phyloP scores from a whole-genome alignment of 805 yeast genomes.

The Tetrapisispora phaffii region DNA sequence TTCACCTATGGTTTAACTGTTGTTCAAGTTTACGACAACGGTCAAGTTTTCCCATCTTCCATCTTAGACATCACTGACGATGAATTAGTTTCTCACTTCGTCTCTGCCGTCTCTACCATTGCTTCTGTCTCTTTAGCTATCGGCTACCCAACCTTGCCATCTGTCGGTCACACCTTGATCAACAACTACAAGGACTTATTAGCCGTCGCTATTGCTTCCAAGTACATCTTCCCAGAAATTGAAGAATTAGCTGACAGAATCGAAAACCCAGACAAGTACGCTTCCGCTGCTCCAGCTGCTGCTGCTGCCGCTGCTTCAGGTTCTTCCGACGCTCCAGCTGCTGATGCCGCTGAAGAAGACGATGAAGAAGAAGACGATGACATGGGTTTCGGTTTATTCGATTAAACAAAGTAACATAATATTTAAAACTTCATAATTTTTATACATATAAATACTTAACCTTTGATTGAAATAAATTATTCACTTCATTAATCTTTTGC shows the following conservation, averaged over 20 bases:
- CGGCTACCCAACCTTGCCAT: constrained; percentile 98
- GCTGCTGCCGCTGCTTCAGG: constrained; percentile 62
- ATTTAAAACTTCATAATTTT: not conserved
- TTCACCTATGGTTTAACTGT: constrained; percentile 97
- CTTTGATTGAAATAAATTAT: constrained; percentile 2
- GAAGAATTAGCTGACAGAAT: constrained; percentile 98
- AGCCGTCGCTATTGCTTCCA: constrained; percentile 96
- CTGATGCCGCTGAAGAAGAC: constrained; percentile 66
- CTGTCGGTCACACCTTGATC: constrained; percentile 97
- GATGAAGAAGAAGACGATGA: constrained; percentile 63
- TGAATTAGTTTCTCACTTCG: constrained; percentile 86
- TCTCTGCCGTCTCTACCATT: constrained; percentile 84
- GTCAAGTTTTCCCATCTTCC: constrained; percentile 94
- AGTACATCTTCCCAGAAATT: constrained; percentile 97
- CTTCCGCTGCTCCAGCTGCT: constrained; percentile 98
- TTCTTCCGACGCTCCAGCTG: constrained; percentile 57
- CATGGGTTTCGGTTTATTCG: constrained; percentile 98
- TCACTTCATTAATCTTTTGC: not conserved
- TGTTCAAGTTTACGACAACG: constrained; percentile 95
- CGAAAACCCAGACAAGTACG: constrained; percentile 99
- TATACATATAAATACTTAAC: not conserved
- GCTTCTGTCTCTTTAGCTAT: constrained; percentile 95
- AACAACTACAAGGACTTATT: constrained; percentile 98
- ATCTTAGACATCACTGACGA: constrained; percentile 98
- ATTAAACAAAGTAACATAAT: constrained; percentile 41